Conservation (phyloP, 768 basidiomycete species). For the Tulasnella sp. region DNA sequence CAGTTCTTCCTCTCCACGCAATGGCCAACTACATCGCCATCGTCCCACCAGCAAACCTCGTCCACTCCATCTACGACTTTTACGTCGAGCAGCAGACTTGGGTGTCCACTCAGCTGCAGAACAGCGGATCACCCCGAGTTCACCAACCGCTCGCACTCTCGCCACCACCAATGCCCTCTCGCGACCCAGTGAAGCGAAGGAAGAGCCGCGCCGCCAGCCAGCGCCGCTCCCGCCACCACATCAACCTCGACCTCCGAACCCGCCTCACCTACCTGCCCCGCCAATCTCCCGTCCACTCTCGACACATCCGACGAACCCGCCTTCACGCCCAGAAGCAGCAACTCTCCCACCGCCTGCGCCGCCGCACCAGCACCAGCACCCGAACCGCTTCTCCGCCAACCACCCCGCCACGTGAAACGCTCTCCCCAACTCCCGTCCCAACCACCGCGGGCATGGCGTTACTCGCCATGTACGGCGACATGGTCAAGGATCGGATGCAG, state of each 20-base stretch:
- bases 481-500: constrained; percentile 25
- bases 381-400: not conserved
- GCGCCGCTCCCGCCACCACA: not conserved
- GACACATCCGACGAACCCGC: not conserved
- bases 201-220: not conserved
- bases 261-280: not conserved
- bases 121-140: too few species aligned
- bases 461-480: constrained; percentile 20
- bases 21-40: constrained; percentile 11
- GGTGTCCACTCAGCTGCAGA: constrained; percentile 10
- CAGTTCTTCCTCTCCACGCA: not conserved
- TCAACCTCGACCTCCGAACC: constrained; percentile 12
- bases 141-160: not conserved
- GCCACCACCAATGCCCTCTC: not conserved
- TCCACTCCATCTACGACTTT: constrained; percentile 19
- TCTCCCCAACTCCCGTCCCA: not conserved
- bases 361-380: not conserved
- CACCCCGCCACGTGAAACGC: not conserved
- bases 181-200: not conserved
- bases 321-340: not conserved
- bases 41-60: not conserved
- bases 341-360: not conserved
- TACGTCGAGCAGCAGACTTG: constrained; percentile 16
- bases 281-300: constrained; percentile 8
- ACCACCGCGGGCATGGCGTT: not conserved